Evolutionary conservation across 139 green algal genomes (phyloP).

Genomic region (Coccomyxa sp.): DNA sequence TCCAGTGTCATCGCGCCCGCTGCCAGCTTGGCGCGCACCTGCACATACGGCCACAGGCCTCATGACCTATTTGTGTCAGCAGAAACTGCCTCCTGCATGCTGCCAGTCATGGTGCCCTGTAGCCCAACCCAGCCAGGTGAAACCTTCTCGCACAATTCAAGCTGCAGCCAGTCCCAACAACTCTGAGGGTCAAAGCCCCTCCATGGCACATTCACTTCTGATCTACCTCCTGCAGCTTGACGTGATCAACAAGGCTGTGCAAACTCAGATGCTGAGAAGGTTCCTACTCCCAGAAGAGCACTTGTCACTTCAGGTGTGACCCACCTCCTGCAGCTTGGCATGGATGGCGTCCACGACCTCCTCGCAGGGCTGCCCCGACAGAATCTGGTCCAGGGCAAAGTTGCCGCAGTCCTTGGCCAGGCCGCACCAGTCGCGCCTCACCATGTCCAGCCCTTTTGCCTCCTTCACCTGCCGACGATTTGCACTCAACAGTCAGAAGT

Average conservation of each 20-base stretch:
- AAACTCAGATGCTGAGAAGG: too few relatives aligned
- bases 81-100: background rate
- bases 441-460: conserved; percentile 97
- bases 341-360: conserved; percentile 91
- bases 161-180: too few relatives aligned
- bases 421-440: conserved; percentile 95
- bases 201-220: too few relatives aligned
- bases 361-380: conserved; percentile 65
- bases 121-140: too few relatives aligned
- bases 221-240: background rate
- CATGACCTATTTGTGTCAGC: background rate
- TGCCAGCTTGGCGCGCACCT: conserved; percentile 41
- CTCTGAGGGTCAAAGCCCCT: too few relatives aligned
- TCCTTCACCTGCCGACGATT: conserved; percentile 82
- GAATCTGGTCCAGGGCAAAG: conserved; percentile 75
- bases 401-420: conserved; percentile 91
- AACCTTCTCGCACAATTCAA: too few relatives aligned
- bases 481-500: too few relatives aligned
- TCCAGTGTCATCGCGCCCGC: conserved; percentile 61
- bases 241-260: too few relatives aligned
- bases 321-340: conserved; percentile 58
- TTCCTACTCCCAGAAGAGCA: too few relatives aligned
- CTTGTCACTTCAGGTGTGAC: too few relatives aligned
- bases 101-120: too few relatives aligned
- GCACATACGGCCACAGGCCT: background rate